Evolutionary conservation across 78 protist species (phyloP), one percentile per base, ranked within the genome.

Genomic region (Dictyostelium citrinum): DNA sequence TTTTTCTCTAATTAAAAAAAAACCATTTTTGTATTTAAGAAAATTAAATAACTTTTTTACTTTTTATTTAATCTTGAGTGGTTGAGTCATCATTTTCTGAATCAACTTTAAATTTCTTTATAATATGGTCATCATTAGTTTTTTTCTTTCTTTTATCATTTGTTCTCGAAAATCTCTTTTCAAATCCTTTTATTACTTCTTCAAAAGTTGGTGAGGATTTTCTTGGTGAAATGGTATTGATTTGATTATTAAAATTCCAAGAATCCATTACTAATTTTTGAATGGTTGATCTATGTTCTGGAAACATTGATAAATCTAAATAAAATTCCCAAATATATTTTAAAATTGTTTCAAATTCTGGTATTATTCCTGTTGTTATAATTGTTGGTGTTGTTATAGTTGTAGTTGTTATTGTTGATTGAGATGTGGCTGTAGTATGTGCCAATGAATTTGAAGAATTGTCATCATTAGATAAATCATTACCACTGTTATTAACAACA

Each of bases 321-420:
- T 80, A 55, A 5, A 80, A 58, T 46, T 55, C 68, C 84, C 84
- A 80, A 33, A 31, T 27, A 20, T 46, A 80, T 35, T 80, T 80
- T 55, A 80, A 80, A 24, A 80, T 29, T 11, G 68, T 31, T 22
- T 80, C 84, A 14, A 78, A 27, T 27, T 78, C 67, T 27, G 55
- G 35, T 27, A 29, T 39, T 49, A 24, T 22, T 4, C 55, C 20
- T 22, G 24, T 20, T 39, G 81, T 39, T 5, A 1, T n/a, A 3
- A 45, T 22, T 2, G 45, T 39, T 11, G 60, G 9, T 11, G 55
- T 1, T n/a, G 27, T 41, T 39, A 5, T 20, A 39, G 16, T 39
- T 39, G 43, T 39, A 2, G 5, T n/a, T 39, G 43, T 39, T 75
- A 22, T 39, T 75, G 39, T 43, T 7, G 12, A 12, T 76, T 39